Percentiles rank a stretch among this genome's conserved stretches.
phyloP scores from a whole-genome alignment of 176 grass and related monocot species.

The Echinochloa phyllopogon region DNA sequence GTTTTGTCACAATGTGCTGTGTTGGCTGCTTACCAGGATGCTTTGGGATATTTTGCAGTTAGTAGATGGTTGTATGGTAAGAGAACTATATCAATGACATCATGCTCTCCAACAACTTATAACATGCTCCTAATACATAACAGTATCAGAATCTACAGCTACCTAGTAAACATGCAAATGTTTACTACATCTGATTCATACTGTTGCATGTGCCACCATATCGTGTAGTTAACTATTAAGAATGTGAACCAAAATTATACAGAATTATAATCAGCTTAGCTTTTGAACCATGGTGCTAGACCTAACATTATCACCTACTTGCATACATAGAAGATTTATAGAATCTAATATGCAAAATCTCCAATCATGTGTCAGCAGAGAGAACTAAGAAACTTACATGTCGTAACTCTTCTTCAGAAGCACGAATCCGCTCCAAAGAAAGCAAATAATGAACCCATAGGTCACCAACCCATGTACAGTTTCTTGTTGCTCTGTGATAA shows the following conservation, averaged over 20 bases:
- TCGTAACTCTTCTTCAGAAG: conserved; percentile 71
- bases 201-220: neutral
- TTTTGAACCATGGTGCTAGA: conserved; percentile 9
- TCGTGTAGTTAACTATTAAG: neutral
- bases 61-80: neutral
- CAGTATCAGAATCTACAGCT: conserved; percentile 23
- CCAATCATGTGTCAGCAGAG: conserved; percentile 6
- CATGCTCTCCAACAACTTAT: neutral
- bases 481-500: conserved; percentile 88
- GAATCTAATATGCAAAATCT: neutral
- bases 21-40: conserved; percentile 23
- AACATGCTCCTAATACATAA: conserved; percentile 11
- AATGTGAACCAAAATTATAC: neutral
- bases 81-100: neutral
- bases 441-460: conserved; percentile 82
- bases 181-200: conserved; percentile 10
- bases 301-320: conserved; percentile 3
- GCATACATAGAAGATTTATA: neutral
- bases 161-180: neutral
- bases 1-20: neutral
- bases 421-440: conserved; percentile 72
- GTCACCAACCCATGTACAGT: conserved; percentile 93
- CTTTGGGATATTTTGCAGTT: conserved; percentile 30
- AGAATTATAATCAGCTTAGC: conserved; percentile 27
- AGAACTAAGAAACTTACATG: conserved; percentile 52